These are phyloP conservation scores for Datura wrightii DNA, from an alignment of 257 asterid genomes.

Conservation along the genomic window DNA sequence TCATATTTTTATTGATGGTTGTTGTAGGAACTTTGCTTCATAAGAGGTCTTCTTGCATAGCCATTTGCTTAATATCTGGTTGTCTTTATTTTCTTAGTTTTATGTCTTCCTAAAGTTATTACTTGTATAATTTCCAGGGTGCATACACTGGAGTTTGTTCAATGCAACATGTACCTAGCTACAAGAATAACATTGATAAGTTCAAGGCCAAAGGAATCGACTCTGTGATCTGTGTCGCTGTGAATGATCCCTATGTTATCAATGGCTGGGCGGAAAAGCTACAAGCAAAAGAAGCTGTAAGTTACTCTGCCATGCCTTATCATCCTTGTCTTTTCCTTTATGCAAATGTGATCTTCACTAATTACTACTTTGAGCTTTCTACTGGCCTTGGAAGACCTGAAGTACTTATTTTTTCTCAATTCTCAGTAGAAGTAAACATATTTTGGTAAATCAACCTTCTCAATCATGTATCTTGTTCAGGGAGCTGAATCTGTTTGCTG, in stretches of 20 bases:
- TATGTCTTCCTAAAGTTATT: conserved; percentile 18
- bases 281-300: conserved; percentile 86
- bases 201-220: conserved; percentile 89
- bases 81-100: conserved; percentile 13
- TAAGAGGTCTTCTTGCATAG: not conserved
- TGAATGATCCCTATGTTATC: conserved; percentile 83
- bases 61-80: not conserved
- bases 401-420: not conserved
- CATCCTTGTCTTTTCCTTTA: not conserved
- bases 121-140: conserved; percentile 54
- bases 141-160: conserved; percentile 97
- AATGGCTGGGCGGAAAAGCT: conserved; percentile 97
- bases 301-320: conserved; percentile 34
- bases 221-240: conserved; percentile 87
- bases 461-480: not conserved
- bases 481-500: not conserved
- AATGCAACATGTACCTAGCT: conserved; percentile 90
- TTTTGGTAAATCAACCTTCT: conserved; percentile 15
- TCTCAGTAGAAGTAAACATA: not conserved
- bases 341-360: conserved; percentile 1
- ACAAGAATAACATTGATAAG: conserved; percentile 74
- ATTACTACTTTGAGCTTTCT: not conserved
- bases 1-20: not conserved
- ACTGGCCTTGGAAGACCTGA: not conserved
- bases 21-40: not conserved